Evolutionary conservation across 768 basidiomycete genomes (phyloP).

Genomic region (Lyophyllum decastes): DNA sequence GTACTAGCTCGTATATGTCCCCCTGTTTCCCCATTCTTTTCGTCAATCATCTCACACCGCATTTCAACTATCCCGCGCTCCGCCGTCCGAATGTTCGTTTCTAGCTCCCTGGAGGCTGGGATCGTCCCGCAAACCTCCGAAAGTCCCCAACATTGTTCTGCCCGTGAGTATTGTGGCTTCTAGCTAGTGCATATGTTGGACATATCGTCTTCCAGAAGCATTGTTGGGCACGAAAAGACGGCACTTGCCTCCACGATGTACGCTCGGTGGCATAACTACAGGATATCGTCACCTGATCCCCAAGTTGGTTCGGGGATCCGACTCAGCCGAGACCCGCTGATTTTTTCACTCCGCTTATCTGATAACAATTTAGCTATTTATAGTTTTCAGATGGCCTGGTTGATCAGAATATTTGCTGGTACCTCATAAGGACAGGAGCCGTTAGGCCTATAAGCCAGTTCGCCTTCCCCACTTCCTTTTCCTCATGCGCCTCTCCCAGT

Average conservation of each 20-base stretch:
- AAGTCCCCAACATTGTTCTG: background rate
- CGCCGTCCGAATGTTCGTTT: background rate
- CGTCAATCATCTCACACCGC: background rate
- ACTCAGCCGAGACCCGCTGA: background rate
- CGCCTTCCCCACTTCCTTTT: slow-evolving; percentile 11
- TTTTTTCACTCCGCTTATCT: slow-evolving; percentile 6
- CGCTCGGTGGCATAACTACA: background rate
- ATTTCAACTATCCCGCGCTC: background rate
- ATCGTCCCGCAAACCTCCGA: background rate
- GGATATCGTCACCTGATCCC: background rate
- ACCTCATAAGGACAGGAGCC: slow-evolving; percentile 7
- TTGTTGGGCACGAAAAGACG: background rate
- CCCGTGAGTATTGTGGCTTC: background rate
- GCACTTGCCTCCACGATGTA: background rate
- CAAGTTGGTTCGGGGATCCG: background rate
- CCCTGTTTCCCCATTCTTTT: background rate
- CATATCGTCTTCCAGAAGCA: background rate
- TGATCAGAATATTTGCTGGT: background rate
- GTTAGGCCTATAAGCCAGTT: slow-evolving; percentile 3
- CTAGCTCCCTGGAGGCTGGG: background rate
- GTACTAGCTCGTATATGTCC: background rate
- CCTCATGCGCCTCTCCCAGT: slow-evolving; percentile 19
- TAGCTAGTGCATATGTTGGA: background rate
- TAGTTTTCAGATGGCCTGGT: background rate
- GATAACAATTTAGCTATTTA: slow-evolving; percentile 7